These are phyloP conservation scores for Thermochaetoides dissita DNA, from an alignment of 2,329 filamentous ascomycete genomes.

Conservation along the genomic window DNA sequence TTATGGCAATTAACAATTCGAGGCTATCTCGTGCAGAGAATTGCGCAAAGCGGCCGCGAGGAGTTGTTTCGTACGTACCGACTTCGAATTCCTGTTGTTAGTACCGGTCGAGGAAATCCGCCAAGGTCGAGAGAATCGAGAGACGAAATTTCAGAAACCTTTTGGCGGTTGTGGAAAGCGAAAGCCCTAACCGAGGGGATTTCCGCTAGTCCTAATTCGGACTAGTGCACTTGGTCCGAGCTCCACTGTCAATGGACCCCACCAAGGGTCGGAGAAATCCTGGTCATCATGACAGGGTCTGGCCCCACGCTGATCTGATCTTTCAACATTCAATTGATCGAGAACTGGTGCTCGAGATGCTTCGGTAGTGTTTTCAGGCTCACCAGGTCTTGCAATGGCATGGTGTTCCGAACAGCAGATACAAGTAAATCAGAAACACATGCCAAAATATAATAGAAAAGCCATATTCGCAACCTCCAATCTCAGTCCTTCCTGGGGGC, in stretches of 20 bases:
- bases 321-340: neutral
- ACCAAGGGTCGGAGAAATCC: slow-evolving; percentile 2
- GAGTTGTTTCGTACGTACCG: slow-evolving; percentile 11
- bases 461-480: neutral
- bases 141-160: slow-evolving; percentile 13
- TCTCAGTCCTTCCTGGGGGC: neutral
- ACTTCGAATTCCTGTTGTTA: slow-evolving; percentile 17
- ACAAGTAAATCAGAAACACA: neutral
- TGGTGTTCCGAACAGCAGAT: no score
- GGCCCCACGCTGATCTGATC: neutral
- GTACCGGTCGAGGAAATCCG: slow-evolving; percentile 13
- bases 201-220: slow-evolving; percentile 6
- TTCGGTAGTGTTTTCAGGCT: neutral
- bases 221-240: slow-evolving; percentile 6
- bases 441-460: neutral
- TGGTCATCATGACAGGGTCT: neutral
- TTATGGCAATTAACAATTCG: slow-evolving; percentile 2
- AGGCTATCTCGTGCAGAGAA: slow-evolving; percentile 1
- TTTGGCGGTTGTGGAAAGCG: slow-evolving; percentile 14
- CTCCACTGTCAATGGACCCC: neutral
- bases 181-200: slow-evolving; percentile 15
- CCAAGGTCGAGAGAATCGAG: slow-evolving; percentile 12
- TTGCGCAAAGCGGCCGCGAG: neutral
- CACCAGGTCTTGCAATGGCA: no score
- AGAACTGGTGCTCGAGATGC: neutral